phyloP scores from a whole-genome alignment of 164 flowering plant species.

The Litsea cubeba region DNA sequence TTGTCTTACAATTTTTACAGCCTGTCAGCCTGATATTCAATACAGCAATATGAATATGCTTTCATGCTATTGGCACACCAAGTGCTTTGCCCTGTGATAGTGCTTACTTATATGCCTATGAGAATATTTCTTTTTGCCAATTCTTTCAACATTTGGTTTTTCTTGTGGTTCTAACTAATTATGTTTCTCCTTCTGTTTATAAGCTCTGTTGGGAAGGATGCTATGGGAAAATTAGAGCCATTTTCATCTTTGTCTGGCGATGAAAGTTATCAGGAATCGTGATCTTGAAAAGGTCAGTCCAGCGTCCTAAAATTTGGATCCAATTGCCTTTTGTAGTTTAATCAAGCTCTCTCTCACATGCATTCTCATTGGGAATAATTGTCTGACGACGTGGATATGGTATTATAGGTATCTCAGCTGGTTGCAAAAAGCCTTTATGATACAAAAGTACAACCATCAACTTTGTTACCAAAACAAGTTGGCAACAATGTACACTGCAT shows the following conservation, averaged over 20 bases:
- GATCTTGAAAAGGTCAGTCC: constrained; percentile 88
- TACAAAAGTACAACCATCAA: constrained; percentile 78
- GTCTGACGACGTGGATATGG: constrained; percentile 7
- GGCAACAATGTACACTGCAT: constrained; percentile 99
- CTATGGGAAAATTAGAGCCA: constrained; percentile 70
- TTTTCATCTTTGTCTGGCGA: constrained; percentile 60
- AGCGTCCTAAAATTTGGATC: background rate
- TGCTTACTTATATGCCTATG: too few relatives aligned
- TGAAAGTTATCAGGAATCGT: constrained; percentile 81
- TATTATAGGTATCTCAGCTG: constrained; percentile 69
- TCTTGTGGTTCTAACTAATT: constrained; percentile 2
- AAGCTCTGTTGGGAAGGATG: constrained; percentile 71
- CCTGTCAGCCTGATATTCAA: too few relatives aligned
- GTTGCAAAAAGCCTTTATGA: constrained; percentile 76
- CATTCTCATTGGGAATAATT: background rate
- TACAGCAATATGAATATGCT: too few relatives aligned
- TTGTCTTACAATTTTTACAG: too few relatives aligned
- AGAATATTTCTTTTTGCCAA: too few relatives aligned
- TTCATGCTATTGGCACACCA: too few relatives aligned
- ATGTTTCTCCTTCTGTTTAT: constrained; percentile 8
- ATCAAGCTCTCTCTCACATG: background rate
- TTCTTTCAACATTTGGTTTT: background rate
- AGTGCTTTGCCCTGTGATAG: too few relatives aligned
- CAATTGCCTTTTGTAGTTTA: too few relatives aligned
- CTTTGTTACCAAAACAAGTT: constrained; percentile 91